Evolutionary conservation across 2,329 filamentous ascomycete genomes (phyloP).

Genomic region (Fusarium citri): DNA sequence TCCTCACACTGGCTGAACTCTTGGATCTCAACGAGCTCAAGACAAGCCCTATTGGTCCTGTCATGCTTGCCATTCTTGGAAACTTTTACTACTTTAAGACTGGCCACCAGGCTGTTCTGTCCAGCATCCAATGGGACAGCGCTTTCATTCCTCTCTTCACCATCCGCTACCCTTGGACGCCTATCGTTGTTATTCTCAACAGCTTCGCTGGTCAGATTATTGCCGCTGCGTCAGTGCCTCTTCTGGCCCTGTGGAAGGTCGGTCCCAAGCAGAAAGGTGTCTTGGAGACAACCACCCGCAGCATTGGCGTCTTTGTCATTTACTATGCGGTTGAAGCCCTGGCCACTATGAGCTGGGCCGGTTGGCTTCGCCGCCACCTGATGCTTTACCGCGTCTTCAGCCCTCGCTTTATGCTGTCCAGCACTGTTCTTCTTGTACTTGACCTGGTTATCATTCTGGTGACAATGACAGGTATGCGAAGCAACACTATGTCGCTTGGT

Average conservation of each 20-base stretch:
- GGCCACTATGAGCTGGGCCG: slow-evolving; percentile 91
- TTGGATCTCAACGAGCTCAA: slow-evolving; percentile 71
- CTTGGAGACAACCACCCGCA: slow-evolving; percentile 76
- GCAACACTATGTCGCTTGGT: slow-evolving; percentile 80
- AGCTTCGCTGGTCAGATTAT: slow-evolving; percentile 91
- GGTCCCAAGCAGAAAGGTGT: slow-evolving; percentile 77
- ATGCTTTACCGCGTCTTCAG: slow-evolving; percentile 97
- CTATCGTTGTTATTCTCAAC: slow-evolving; percentile 84
- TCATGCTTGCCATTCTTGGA: slow-evolving; percentile 87
- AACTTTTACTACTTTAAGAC: slow-evolving; percentile 98
- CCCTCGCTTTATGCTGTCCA: slow-evolving; percentile 89
- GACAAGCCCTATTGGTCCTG: slow-evolving; percentile 80
- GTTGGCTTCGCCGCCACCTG: slow-evolving; percentile 86
- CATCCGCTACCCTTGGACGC: slow-evolving; percentile 90
- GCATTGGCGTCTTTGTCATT: slow-evolving; percentile 78
- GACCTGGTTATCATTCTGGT: slow-evolving; percentile 80
- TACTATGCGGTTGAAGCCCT: slow-evolving; percentile 87
- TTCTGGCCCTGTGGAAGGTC: slow-evolving; percentile 90
- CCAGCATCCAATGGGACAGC: slow-evolving; percentile 94
- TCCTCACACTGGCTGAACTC: slow-evolving; percentile 79
- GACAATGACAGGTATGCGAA: slow-evolving; percentile 78
- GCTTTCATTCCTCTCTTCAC: slow-evolving; percentile 89
- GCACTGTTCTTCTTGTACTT: slow-evolving; percentile 76
- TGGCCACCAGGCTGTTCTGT: slow-evolving; percentile 89
- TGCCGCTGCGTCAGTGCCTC: slow-evolving; percentile 80